A percentile compares a stretch with the other conserved stretches of the same genome.
phyloP scores from a whole-genome alignment of 768 basidiomycete genomes.

The Kwoniella sp. region DNA sequence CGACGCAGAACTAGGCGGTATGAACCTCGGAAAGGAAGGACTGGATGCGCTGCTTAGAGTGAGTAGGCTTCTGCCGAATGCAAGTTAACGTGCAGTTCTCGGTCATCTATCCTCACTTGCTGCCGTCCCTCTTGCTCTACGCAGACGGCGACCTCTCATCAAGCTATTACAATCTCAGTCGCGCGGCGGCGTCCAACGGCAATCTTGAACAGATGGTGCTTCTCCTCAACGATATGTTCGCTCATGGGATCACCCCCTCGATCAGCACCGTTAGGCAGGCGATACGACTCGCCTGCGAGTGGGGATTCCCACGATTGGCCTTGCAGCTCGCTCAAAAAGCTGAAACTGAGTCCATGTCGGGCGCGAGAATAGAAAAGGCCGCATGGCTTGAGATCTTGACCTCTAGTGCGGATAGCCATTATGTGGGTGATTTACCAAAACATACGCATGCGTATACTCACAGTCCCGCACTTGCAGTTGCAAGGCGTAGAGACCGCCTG shows the following conservation, averaged over 20 bases:
- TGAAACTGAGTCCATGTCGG: conserved; percentile 56
- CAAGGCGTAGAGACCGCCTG: conserved; percentile 66
- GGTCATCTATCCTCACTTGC: conserved; percentile 29
- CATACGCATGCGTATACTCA: neutral
- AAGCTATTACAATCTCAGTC: conserved; percentile 54
- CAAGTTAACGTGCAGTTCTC: conserved; percentile 42
- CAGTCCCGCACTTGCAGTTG: conserved; percentile 53
- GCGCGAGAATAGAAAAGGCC: conserved; percentile 55
- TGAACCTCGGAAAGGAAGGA: conserved; percentile 49
- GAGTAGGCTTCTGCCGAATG: conserved; percentile 18
- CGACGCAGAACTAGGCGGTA: conserved; percentile 26
- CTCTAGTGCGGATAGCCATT: conserved; percentile 62
- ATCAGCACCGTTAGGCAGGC: conserved; percentile 57
- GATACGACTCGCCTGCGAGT: conserved; percentile 57
- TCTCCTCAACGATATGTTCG: conserved; percentile 60
- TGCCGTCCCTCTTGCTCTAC: conserved; percentile 56
- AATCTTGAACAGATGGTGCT: conserved; percentile 67
- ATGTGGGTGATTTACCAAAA: conserved; percentile 57
- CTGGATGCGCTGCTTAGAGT: conserved; percentile 65
- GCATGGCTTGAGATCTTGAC: conserved; percentile 67
- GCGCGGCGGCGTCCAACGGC: conserved; percentile 55
- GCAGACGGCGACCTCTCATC: conserved; percentile 34
- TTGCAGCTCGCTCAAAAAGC: conserved; percentile 65
- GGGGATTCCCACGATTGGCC: conserved; percentile 63
- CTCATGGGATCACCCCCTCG: conserved; percentile 56